Evolutionary conservation across 202 grass and related monocot species (phyloP).

Genomic region (Brachypodium distachyon): DNA sequence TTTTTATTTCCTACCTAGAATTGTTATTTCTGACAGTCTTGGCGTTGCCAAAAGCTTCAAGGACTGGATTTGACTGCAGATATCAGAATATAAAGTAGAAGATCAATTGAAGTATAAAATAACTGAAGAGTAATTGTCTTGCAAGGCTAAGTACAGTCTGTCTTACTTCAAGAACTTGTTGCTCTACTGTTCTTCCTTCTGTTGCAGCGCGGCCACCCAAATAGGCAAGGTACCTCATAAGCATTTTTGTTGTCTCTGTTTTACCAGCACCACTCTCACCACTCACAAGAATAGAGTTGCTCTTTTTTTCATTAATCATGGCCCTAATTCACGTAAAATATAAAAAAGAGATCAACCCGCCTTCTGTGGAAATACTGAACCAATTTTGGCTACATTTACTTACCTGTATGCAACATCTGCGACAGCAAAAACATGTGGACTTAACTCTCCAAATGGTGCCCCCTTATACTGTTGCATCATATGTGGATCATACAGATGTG

Average conservation of each 20-base stretch:
- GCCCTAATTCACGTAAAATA: conserved; percentile 41
- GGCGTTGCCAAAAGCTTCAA: conserved; percentile 95
- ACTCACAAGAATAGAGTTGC: conserved; percentile 92
- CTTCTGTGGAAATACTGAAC: background rate
- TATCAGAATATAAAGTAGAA: conserved; percentile 2
- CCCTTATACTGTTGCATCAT: conserved; percentile 99
- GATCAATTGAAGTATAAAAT: conserved; percentile 21
- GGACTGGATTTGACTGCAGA: conserved; percentile 90
- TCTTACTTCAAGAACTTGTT: conserved; percentile 88
- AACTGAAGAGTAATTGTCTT: conserved; percentile 20
- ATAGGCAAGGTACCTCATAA: conserved; percentile 92
- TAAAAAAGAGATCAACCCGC: conserved; percentile 14
- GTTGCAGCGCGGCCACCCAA: conserved; percentile 78
- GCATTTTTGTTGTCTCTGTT: conserved; percentile 98
- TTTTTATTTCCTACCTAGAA: conserved; percentile 56
- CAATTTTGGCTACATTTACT: background rate
- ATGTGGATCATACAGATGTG: conserved; percentile 73
- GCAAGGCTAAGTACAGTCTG: background rate
- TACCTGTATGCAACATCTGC: conserved; percentile 97
- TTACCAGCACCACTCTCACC: conserved; percentile 93
- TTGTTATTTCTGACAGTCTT: conserved; percentile 96
- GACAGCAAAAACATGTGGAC: conserved; percentile 92
- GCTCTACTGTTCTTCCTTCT: conserved; percentile 91
- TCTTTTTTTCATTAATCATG: conserved; percentile 85
- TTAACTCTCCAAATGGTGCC: conserved; percentile 86